Conservation (phyloP, 805 yeast genomes). For the Sungouiozyma ichnusensis region DNA sequence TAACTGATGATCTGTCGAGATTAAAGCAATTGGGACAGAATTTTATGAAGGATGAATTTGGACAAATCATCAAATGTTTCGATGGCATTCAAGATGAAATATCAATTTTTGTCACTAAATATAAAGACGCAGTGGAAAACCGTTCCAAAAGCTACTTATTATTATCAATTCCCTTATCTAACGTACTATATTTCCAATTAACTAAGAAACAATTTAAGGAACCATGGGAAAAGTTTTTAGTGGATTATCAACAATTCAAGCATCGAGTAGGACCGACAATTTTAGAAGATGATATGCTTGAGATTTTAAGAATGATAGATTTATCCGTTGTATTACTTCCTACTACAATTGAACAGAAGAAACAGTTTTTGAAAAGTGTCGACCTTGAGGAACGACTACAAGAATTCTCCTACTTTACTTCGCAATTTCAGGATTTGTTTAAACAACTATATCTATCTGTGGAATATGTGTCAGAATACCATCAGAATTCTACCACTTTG, state of each 20-base stretch:
- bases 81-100: conserved; percentile 1
- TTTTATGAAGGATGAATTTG: background rate
- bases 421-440: conserved; percentile 32
- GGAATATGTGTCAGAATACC: conserved; percentile 36
- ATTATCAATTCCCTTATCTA: conserved; percentile 49
- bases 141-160: conserved; percentile 27
- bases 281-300: conserved; percentile 4
- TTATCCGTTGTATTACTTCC: conserved; percentile 43
- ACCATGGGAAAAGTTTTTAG: conserved; percentile 26
- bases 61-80: conserved; percentile 1
- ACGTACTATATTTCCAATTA: conserved; percentile 46
- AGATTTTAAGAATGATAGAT: conserved; percentile 32
- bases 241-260: conserved; percentile 19
- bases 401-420: conserved; percentile 27
- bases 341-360: conserved; percentile 35
- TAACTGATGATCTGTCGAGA: background rate
- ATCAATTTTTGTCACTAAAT: conserved; percentile 28
- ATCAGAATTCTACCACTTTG: conserved; percentile 38
- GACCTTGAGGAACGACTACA: conserved; percentile 29
- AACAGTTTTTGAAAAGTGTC: conserved; percentile 29
- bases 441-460: conserved; percentile 27
- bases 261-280: conserved; percentile 14
- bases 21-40: background rate
- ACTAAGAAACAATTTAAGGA: conserved; percentile 36
- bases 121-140: conserved; percentile 20